phyloP scores from a whole-genome alignment of 2,329 filamentous ascomycete species.

The Pezicula carpinea region DNA sequence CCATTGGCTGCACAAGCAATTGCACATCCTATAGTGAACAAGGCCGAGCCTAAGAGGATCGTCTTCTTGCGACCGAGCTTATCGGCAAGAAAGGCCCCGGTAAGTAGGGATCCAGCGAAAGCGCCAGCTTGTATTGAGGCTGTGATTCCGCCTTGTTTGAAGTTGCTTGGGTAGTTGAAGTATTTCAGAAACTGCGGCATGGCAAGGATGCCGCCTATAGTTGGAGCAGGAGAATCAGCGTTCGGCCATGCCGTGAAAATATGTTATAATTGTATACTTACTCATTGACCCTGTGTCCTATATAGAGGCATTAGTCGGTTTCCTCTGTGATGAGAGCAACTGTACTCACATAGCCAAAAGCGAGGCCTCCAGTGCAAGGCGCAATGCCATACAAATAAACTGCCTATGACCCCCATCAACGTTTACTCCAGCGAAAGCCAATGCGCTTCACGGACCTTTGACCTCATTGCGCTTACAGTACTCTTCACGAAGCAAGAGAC shows the following conservation, averaged over 20 bases:
- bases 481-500: too few relatives aligned
- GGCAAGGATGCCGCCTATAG: slow-evolving; percentile 16
- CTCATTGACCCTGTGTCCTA: too few relatives aligned
- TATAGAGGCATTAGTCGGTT: too few relatives aligned
- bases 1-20: slow-evolving; percentile 19
- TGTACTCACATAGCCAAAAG: slow-evolving; percentile 19
- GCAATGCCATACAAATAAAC: slow-evolving; percentile 25
- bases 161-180: slow-evolving; percentile 23
- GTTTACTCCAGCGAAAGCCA: too few relatives aligned
- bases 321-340: background rate
- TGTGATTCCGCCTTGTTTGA: slow-evolving; percentile 32
- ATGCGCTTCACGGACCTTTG: too few relatives aligned
- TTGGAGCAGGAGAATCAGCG: too few relatives aligned
- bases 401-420: slow-evolving; percentile 5
- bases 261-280: too few relatives aligned
- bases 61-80: slow-evolving; percentile 36
- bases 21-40: slow-evolving; percentile 39
- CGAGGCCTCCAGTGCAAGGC: slow-evolving; percentile 22
- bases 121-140: slow-evolving; percentile 41
- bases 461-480: too few relatives aligned
- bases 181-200: slow-evolving; percentile 23
- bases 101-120: slow-evolving; percentile 37
- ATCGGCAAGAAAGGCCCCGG: slow-evolving; percentile 39
- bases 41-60: slow-evolving; percentile 36
- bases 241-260: too few relatives aligned